Base-by-base conservation (phyloP, 805 yeast genomes). In the Nakazawaea populi region DNA sequence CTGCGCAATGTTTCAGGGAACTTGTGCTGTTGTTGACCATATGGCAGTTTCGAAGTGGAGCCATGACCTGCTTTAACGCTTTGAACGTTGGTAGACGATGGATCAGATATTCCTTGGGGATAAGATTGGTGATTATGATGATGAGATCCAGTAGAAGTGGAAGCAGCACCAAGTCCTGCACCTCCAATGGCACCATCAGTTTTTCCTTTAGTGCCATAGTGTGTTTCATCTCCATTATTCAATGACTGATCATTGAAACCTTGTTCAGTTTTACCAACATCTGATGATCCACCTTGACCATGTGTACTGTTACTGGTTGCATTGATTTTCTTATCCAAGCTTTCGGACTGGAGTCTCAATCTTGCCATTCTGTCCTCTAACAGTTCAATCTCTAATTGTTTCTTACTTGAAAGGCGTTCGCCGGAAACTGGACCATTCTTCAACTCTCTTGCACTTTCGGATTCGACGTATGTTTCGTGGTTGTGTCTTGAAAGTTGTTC, bases 281-380 rank as follows among this genome's bases (percentile, higher is more conserved):
- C 40, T 34, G 31, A 14, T 18, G 36, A 34, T 9, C 12, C 9
- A 34, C 12, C 12, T 34, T 34, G 36, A 34, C 36, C 3, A 18
- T 18, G 24, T 18, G 2, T 2, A 34, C 36, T 34, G 12, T 18
- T 2, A 34, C 36, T 34, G 12, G 36, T 24, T 4, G 46, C 28
- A 28, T 36, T 46, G n/a, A 46, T 27, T 32, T 42, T 35, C 11
- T 27, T 29, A 11, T 42, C 51, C 47, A 48, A 48, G 30, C 29
- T 39, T 6, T 48, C 34, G 29, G 43, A 7, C 24, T 38, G 47
- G n/a, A 43, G 9, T 37, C 39, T 48, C 40, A 48, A 37, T 11
- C 47, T 42, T 5, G 47, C 36, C 38, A 48, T 11, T 31, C 51
- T 42, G 44, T 42, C 47, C 36, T 48, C 47, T 39, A 48, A 48